Percentiles rank a stretch among this genome's conserved stretches.
Conservation (phyloP, 352 stramenopile species). For the Phytopythium vexans region DNA sequence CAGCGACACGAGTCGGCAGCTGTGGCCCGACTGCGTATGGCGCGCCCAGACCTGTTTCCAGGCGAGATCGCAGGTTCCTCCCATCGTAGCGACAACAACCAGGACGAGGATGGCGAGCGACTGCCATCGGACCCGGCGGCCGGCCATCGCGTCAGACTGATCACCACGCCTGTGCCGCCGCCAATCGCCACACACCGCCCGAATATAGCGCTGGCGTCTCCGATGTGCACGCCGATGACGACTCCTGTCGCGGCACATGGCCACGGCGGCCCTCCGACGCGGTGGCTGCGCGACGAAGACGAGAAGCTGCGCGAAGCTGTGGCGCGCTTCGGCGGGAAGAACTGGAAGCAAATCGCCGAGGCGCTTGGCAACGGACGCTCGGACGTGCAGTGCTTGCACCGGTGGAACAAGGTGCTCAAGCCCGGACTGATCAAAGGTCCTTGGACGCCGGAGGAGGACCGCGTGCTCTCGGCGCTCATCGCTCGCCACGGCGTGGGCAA, state of each 20-base stretch:
- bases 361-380: slow-evolving; percentile 84
- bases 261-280: slow-evolving; percentile 24
- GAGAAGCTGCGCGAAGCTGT: slow-evolving; percentile 86
- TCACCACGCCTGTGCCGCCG: too few relatives aligned
- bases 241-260: slow-evolving; percentile 13
- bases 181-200: too few relatives aligned
- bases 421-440: slow-evolving; percentile 85
- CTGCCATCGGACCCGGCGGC: too few relatives aligned
- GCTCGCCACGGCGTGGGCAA: slow-evolving; percentile 82
- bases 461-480: slow-evolving; percentile 69
- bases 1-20: too few relatives aligned
- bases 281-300: slow-evolving; percentile 92
- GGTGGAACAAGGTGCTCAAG: slow-evolving; percentile 95
- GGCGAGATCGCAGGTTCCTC: slow-evolving; percentile 16
- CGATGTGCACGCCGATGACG: slow-evolving; percentile 1
- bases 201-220: not conserved
- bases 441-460: slow-evolving; percentile 88
- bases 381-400: slow-evolving; percentile 94
- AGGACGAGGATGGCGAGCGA: slow-evolving; percentile 10
- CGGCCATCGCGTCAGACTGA: not conserved
- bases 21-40: too few relatives aligned
- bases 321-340: slow-evolving; percentile 88
- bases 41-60: too few relatives aligned
- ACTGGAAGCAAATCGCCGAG: slow-evolving; percentile 94
- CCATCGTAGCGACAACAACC: slow-evolving; percentile 15